Percentiles rank a stretch among this genome's conserved stretches.
Evolutionary conservation across 2,329 filamentous ascomycete species (phyloP).

Genomic region (Myriosclerotinia curreyana): DNA sequence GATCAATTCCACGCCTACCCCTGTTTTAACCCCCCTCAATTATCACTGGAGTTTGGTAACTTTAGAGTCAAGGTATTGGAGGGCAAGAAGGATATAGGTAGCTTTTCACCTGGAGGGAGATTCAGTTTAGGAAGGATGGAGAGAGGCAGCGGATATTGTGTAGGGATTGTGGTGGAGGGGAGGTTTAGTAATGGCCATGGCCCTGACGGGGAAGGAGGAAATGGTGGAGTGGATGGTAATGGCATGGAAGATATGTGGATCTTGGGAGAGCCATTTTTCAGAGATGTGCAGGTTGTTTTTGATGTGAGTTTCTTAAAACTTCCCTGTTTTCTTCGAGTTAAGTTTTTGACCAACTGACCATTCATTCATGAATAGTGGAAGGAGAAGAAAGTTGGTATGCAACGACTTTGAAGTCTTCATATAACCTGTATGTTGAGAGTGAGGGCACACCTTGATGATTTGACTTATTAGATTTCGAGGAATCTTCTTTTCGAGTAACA

Average conservation of each 20-base stretch:
- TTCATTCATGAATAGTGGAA: constrained; percentile 15
- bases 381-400: constrained; percentile 20
- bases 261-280: constrained; percentile 33
- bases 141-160: constrained; percentile 30
- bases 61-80: constrained; percentile 28
- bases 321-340: rapidly evolving
- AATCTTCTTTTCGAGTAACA: not conserved
- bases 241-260: constrained; percentile 31
- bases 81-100: constrained; percentile 25
- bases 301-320: constrained; percentile 24
- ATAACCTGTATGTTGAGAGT: not conserved
- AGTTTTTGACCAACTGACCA: not conserved
- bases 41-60: constrained; percentile 29
- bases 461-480: not conserved
- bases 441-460: not conserved
- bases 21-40: constrained; percentile 29
- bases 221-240: constrained; percentile 15
- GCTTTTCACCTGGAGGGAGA: constrained; percentile 26
- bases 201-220: not conserved
- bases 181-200: constrained; percentile 22
- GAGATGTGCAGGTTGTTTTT: constrained; percentile 32
- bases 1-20: constrained; percentile 32
- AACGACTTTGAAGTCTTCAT: constrained; percentile 1
- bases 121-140: constrained; percentile 30
- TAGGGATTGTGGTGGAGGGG: constrained; percentile 30